phyloP scores from a whole-genome alignment of 257 asterid species.

The Rehmannia glutinosa region DNA sequence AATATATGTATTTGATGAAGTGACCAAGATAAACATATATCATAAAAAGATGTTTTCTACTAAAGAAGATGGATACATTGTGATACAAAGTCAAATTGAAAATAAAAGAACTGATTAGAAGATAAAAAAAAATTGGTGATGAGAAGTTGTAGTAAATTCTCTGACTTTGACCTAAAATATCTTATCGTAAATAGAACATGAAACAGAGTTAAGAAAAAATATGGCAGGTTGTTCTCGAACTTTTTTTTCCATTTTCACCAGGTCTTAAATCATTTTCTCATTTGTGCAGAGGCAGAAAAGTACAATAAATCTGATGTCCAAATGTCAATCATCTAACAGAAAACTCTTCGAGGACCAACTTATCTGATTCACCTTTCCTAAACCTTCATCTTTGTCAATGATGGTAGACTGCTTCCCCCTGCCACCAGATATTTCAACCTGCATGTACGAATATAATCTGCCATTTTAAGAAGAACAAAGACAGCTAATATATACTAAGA shows the following conservation, averaged over 20 bases:
- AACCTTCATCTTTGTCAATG: constrained; percentile 77
- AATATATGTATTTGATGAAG: neutral
- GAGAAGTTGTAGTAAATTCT: no score
- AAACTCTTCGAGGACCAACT: neutral
- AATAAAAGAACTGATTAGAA: neutral
- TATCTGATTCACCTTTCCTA: constrained; percentile 49
- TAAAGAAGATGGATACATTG: neutral
- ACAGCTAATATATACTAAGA: neutral
- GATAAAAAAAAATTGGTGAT: no score
- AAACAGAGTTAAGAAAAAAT: no score
- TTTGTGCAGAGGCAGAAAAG: neutral
- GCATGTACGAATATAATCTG: constrained; percentile 17
- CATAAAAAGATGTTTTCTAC: neutral
- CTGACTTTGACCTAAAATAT: no score
- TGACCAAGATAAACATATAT: neutral
- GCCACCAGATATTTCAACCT: constrained; percentile 78
- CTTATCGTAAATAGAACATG: no score
- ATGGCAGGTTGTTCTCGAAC: no score
- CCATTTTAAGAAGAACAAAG: neutral
- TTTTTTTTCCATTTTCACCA: no score
- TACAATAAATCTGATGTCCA: neutral
- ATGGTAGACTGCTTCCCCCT: constrained; percentile 59
- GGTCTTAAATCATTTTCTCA: no score
- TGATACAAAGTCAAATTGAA: neutral
- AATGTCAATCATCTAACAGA: neutral